A percentile compares a stretch with the other conserved stretches of the same genome.
Conservation (phyloP, 2,329 filamentous ascomycete species). For the Trichoderma sp. region DNA sequence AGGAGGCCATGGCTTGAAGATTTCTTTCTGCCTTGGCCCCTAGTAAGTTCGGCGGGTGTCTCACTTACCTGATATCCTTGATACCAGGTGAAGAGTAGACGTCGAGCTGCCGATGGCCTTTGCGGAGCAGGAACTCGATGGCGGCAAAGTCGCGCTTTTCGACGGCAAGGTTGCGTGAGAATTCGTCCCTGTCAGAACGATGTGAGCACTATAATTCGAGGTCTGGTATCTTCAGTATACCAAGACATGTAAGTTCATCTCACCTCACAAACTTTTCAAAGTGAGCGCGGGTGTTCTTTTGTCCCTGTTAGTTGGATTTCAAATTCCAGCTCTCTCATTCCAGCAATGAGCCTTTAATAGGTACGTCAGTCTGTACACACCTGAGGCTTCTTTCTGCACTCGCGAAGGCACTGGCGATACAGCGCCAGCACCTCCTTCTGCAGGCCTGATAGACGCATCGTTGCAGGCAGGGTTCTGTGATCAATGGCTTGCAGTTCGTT, state of each 20-base stretch:
- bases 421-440: slow-evolving; percentile 84
- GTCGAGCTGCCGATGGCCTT: slow-evolving; percentile 78
- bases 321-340: background rate
- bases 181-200: slow-evolving; percentile 60
- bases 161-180: slow-evolving; percentile 65
- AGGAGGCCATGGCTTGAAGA: background rate
- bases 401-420: slow-evolving; percentile 82
- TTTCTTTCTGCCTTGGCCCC: background rate
- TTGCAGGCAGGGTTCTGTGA: background rate
- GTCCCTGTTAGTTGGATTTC: slow-evolving; percentile 1
- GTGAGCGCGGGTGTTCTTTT: slow-evolving; percentile 55
- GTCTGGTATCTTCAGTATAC: background rate
- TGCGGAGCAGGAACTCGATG: slow-evolving; percentile 81
- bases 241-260: slow-evolving; percentile 23
- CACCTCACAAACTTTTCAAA: slow-evolving; percentile 66
- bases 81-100: slow-evolving; percentile 78
- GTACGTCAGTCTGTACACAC: slow-evolving; percentile 43
- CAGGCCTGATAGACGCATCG: slow-evolving; percentile 69
- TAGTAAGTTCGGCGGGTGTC: background rate
- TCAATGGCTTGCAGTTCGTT: background rate
- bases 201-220: background rate
- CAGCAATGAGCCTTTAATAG: background rate
- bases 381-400: slow-evolving; percentile 74
- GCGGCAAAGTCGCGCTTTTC: slow-evolving; percentile 83
- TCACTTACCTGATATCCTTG: slow-evolving; percentile 61